phyloP scores from a whole-genome alignment of 208 protist species.

The Trypanosoma congolense region DNA sequence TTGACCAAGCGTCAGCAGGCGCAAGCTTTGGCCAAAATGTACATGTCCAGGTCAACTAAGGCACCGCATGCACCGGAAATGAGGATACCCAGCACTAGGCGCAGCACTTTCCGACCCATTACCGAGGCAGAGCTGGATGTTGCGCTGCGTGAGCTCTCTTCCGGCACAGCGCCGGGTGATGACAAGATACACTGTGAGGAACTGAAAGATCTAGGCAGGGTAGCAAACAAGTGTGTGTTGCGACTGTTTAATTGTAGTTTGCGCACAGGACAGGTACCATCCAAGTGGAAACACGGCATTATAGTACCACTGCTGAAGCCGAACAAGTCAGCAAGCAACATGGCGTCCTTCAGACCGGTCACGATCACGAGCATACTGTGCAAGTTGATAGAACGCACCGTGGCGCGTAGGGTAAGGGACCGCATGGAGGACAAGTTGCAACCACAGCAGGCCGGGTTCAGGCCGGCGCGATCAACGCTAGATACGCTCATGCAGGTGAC shows the following conservation, averaged over 20 bases:
- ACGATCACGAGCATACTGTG: slow-evolving; percentile 23
- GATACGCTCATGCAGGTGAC: slow-evolving; percentile 19
- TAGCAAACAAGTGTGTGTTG: slow-evolving; percentile 2
- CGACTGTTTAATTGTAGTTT: slow-evolving; percentile 21
- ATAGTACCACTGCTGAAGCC: slow-evolving; percentile 31
- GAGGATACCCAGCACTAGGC: neutral
- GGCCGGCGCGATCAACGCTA: slow-evolving; percentile 16
- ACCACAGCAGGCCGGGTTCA: slow-evolving; percentile 23
- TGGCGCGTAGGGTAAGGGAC: slow-evolving; percentile 21
- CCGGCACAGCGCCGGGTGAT: neutral
- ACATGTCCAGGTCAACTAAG: neutral
- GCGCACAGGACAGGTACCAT: slow-evolving; percentile 9
- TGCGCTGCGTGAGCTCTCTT: neutral
- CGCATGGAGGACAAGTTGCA: slow-evolving; percentile 8
- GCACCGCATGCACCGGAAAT: neutral
- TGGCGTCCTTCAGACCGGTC: slow-evolving; percentile 18
- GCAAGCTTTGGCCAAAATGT: slow-evolving; percentile 5
- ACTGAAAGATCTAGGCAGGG: neutral
- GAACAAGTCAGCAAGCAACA: slow-evolving; percentile 12
- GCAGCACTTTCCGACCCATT: neutral
- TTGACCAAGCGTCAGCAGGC: too few relatives aligned
- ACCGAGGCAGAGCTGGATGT: slow-evolving; percentile 3
- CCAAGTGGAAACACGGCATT: slow-evolving; percentile 16
- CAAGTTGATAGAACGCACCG: slow-evolving; percentile 27
- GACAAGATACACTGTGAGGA: slow-evolving; percentile 4